A percentile compares a stretch with the other conserved stretches of the same genome.
Evolutionary conservation across 75 land plant species (phyloP).

Genomic region (Larix kaempferi): DNA sequence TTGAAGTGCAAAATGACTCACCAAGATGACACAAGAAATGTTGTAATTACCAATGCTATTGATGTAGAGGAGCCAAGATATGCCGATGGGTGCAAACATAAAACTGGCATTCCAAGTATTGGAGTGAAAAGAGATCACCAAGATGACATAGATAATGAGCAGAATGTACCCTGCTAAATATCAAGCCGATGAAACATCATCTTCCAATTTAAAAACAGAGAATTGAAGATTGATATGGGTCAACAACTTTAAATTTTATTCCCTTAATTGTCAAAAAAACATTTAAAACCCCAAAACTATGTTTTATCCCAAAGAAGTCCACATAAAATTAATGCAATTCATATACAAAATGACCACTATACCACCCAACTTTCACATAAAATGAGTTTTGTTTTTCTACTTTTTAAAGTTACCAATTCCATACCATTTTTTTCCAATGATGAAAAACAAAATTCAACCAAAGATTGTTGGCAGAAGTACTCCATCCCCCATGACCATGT

Average conservation of each 20-base stretch:
- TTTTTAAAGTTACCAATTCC: no score
- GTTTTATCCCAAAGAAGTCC: background rate
- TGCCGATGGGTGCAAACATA: conserved; percentile 65
- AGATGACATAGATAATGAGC: conserved; percentile 44
- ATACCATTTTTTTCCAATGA: no score
- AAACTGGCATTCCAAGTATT: conserved; percentile 72
- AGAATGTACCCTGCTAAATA: conserved; percentile 44
- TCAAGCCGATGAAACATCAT: background rate
- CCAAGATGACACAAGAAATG: conserved; percentile 53
- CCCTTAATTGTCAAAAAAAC: conserved; percentile 30
- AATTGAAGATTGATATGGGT: background rate
- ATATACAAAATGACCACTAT: background rate
- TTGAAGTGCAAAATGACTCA: conserved; percentile 67
- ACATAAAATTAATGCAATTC: background rate
- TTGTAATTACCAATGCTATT: conserved; percentile 62
- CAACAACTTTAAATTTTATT: conserved; percentile 26
- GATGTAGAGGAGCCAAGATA: conserved; percentile 70
- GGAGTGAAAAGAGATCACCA: conserved; percentile 67
- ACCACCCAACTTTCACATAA: no score
- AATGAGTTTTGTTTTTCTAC: no score
- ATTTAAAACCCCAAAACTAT: background rate
- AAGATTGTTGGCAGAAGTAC: conserved; percentile 65
- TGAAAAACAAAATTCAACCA: background rate
- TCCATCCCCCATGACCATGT: conserved; percentile 77
- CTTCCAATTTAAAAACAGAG: background rate